Evolutionary conservation across 2,329 filamentous ascomycete species (phyloP).

Genomic region (Pyricularia sp.): DNA sequence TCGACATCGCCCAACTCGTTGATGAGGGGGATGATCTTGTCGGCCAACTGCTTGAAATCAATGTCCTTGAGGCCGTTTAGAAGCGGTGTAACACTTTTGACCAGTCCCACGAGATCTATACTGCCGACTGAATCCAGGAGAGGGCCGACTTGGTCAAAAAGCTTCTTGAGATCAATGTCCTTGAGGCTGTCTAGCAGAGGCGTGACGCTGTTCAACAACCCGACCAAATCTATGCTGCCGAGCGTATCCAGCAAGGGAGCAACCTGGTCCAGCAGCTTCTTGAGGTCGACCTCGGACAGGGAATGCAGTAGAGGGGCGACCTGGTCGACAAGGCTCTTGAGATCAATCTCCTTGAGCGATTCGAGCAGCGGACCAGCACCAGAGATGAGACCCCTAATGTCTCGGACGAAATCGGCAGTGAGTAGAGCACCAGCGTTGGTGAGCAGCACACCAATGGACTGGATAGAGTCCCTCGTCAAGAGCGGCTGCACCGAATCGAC

Average conservation of each 20-base stretch:
- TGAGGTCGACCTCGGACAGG: conserved; percentile 2
- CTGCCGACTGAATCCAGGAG: not conserved
- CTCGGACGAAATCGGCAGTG: conserved; percentile 28
- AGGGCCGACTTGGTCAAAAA: not conserved
- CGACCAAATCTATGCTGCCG: no score
- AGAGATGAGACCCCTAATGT: conserved; percentile 27
- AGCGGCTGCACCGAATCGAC: conserved; percentile 24
- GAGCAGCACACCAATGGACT: conserved; percentile 5
- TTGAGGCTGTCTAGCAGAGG: no score
- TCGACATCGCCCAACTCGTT: no score
- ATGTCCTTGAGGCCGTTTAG: not conserved
- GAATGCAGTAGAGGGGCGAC: not conserved
- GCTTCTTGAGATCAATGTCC: not conserved
- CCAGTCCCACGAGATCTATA: not conserved
- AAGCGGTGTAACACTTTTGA: not conserved
- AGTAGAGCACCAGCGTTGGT: conserved; percentile 18
- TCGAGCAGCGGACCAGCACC: conserved; percentile 26
- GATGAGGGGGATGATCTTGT: not conserved
- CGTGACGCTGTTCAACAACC: no score
- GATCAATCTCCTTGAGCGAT: not conserved
- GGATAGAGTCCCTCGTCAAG: conserved; percentile 20
- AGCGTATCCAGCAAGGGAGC: no score
- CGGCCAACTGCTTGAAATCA: not conserved
- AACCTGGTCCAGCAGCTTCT: no score
- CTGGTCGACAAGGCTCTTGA: not conserved